phyloP scores from a whole-genome alignment of 1,284 basidiomycete species.

The Polyporus tsugae region DNA sequence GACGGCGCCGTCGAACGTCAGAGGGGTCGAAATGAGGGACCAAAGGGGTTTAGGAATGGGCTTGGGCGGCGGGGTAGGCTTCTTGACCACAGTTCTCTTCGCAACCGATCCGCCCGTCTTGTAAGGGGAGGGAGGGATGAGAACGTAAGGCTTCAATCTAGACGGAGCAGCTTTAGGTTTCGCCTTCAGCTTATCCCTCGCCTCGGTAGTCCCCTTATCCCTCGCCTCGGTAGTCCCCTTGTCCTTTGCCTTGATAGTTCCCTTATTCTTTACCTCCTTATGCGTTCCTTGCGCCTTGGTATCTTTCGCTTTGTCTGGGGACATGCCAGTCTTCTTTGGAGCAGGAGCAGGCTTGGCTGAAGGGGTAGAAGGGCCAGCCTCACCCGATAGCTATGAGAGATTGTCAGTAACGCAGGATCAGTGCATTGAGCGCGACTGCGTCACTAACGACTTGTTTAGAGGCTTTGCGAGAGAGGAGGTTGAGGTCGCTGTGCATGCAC shows the following conservation, averaged over 20 bases:
- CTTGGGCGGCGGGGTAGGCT: slow-evolving; percentile 37
- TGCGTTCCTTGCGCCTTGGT: neutral
- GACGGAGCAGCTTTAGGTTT: slow-evolving; percentile 9
- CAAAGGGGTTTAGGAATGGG: slow-evolving; percentile 49
- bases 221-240: neutral
- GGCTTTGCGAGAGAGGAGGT: slow-evolving; percentile 45
- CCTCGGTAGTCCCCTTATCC: neutral
- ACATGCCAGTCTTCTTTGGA: neutral
- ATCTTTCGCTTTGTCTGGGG: neutral
- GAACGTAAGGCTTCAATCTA: slow-evolving; percentile 22
- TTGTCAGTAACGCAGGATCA: neutral
- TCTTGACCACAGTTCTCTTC: slow-evolving; percentile 33
- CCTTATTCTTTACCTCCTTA: neutral
- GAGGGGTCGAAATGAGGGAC: slow-evolving; percentile 54
- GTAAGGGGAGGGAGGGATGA: slow-evolving; percentile 27
- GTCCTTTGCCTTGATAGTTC: neutral
- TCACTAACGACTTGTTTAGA: slow-evolving; percentile 28
- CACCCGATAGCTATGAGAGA: neutral
- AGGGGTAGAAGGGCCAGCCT: slow-evolving; percentile 2
- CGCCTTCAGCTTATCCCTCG: neutral
- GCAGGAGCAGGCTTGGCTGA: neutral
- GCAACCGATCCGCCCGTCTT: slow-evolving; percentile 30
- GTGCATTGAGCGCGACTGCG: neutral
- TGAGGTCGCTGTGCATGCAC: slow-evolving; percentile 44
- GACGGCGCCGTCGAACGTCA: slow-evolving; percentile 58